These are phyloP conservation scores for Fonsecaea nubica DNA, from an alignment of 2,329 filamentous ascomycete species.

Conservation along the genomic window DNA sequence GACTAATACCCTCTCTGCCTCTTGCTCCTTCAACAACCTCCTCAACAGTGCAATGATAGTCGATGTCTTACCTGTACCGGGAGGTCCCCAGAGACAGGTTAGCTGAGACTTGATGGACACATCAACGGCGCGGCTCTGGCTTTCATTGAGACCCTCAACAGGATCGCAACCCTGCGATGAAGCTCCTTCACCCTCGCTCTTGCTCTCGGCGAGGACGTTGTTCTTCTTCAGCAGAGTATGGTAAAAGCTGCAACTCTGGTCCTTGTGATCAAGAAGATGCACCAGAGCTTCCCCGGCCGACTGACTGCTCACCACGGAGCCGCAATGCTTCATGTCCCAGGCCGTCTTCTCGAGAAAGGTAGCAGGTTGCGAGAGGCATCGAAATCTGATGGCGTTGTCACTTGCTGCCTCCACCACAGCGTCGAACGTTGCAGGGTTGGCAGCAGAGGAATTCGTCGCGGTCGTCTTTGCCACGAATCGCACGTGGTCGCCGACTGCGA, in stretches of 20 bases:
- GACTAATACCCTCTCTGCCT: constrained; percentile 46
- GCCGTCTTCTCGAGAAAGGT: constrained; percentile 46
- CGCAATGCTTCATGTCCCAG: constrained; percentile 50
- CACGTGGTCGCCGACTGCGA: constrained; percentile 44
- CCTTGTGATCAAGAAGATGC: constrained; percentile 42
- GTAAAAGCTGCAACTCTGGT: constrained; percentile 47
- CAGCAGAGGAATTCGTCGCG: constrained; percentile 44
- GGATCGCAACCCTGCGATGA: constrained; percentile 19
- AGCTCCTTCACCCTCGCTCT: too few relatives aligned
- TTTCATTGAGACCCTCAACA: constrained; percentile 43
- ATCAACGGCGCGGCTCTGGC: constrained; percentile 47
- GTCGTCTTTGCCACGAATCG: constrained; percentile 45
- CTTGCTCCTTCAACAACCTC: constrained; percentile 42
- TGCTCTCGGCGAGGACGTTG: background rate
- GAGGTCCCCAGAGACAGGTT: constrained; percentile 54
- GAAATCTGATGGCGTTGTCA: constrained; percentile 44
- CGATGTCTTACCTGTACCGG: constrained; percentile 55
- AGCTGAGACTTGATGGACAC: constrained; percentile 45
- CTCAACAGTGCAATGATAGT: constrained; percentile 51
- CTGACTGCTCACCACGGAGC: constrained; percentile 52
- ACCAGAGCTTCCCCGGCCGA: constrained; percentile 50
- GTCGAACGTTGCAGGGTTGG: constrained; percentile 47
- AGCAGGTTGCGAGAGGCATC: constrained; percentile 50
- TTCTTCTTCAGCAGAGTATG: constrained; percentile 32
- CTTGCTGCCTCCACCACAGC: constrained; percentile 47